Conservation (phyloP, 345 rosid genomes). For the Arabidopsis arenosa region DNA sequence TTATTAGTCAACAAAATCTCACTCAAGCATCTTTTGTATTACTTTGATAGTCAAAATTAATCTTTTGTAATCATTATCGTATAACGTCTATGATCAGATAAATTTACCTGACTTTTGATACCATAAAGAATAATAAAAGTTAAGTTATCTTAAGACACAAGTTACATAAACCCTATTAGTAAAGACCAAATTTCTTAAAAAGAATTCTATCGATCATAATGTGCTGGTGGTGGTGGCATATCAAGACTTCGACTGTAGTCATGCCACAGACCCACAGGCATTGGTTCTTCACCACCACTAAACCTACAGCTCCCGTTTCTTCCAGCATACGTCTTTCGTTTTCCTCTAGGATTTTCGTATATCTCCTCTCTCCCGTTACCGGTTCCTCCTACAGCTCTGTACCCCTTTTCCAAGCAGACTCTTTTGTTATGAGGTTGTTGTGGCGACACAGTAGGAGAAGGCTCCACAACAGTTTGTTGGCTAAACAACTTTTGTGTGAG, state of each 20-base stretch:
- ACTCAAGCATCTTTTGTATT: too few relatives aligned
- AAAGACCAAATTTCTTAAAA: not conserved
- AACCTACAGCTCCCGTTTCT: too few relatives aligned
- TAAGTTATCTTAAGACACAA: too few relatives aligned
- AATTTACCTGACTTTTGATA: too few relatives aligned
- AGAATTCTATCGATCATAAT: not conserved
- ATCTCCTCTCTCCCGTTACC: not conserved
- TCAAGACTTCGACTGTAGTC: not conserved
- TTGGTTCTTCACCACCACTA: not conserved
- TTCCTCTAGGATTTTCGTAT: not conserved
- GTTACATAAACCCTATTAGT: not conserved
- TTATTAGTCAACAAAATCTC: too few relatives aligned
- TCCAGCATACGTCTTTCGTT: not conserved
- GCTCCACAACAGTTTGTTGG: conserved; percentile 20
- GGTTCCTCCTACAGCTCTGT: conserved; percentile 4
- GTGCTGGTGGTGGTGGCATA: not conserved
- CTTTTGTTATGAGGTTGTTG: conserved; percentile 14
- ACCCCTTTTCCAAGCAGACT: not conserved
- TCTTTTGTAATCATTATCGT: too few relatives aligned
- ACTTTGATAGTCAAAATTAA: too few relatives aligned
- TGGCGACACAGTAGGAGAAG: not conserved
- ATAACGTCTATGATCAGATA: too few relatives aligned
- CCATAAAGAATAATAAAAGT: too few relatives aligned
- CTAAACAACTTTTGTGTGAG: conserved; percentile 49
- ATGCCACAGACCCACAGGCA: not conserved